A percentile compares a stretch with the other conserved stretches of the same genome.
These are phyloP conservation scores for Phytophthora quininea DNA, from an alignment of 352 stramenopile species.

Conservation along the genomic window DNA sequence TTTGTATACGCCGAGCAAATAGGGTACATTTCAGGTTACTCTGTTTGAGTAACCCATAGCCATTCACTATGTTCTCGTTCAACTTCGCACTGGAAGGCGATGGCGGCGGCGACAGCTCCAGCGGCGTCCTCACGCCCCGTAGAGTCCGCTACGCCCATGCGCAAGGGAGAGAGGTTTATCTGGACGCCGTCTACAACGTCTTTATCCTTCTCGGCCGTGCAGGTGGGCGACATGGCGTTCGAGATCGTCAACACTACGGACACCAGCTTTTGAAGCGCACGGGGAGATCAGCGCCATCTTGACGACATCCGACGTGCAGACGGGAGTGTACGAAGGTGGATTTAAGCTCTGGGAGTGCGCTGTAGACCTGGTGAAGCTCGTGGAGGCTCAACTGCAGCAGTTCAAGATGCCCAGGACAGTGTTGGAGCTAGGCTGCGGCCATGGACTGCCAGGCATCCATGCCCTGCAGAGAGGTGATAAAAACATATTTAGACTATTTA, in stretches of 20 bases:
- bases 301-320: slow-evolving; percentile 75
- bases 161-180: slow-evolving; percentile 59
- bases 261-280: slow-evolving; percentile 54
- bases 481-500: neutral
- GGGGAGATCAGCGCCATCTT: slow-evolving; percentile 71
- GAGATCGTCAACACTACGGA: slow-evolving; percentile 72
- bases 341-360: slow-evolving; percentile 90
- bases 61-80: slow-evolving; percentile 55
- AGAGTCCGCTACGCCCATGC: slow-evolving; percentile 28
- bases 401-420: slow-evolving; percentile 42
- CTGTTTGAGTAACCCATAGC: too few species aligned
- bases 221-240: slow-evolving; percentile 47
- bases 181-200: slow-evolving; percentile 21
- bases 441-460: slow-evolving; percentile 80
- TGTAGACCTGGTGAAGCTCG: slow-evolving; percentile 69
- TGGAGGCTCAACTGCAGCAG: slow-evolving; percentile 38
- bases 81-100: slow-evolving; percentile 59
- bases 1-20: too few species aligned
- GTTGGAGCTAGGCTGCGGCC: slow-evolving; percentile 81
- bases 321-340: slow-evolving; percentile 84
- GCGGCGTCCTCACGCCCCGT: neutral
- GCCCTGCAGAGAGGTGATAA: slow-evolving; percentile 62
- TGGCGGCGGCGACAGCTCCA: neutral
- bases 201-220: slow-evolving; percentile 39
- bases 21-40: too few species aligned